A percentile compares a stretch with the other conserved stretches of the same genome.
phyloP scores from a whole-genome alignment of 768 basidiomycete genomes.

The Lepiota venenata region DNA sequence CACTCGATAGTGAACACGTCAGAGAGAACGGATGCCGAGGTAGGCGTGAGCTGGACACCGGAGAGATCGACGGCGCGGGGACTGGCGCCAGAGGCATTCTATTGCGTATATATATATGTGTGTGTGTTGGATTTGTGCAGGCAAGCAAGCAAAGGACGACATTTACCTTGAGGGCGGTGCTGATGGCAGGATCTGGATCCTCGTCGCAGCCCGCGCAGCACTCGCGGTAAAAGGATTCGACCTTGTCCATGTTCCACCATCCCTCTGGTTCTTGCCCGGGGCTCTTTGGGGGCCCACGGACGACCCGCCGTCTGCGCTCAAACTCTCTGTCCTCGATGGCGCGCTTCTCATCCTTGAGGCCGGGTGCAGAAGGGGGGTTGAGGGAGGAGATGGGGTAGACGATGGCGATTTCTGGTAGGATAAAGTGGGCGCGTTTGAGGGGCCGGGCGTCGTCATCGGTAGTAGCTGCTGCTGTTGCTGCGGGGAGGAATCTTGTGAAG shows the following conservation, averaged over 20 bases:
- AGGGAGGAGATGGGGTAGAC: slow-evolving; percentile 88
- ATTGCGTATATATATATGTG: slow-evolving; percentile 8
- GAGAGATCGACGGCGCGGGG: slow-evolving; percentile 82
- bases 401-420: slow-evolving; percentile 79
- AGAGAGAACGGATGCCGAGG: slow-evolving; percentile 76
- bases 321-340: slow-evolving; percentile 75
- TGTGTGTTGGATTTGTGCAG: too few relatives aligned
- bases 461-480: slow-evolving; percentile 31
- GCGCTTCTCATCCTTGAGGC: slow-evolving; percentile 76
- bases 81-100: slow-evolving; percentile 50
- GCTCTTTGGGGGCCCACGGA: slow-evolving; percentile 48
- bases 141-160: too few relatives aligned
- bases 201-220: slow-evolving; percentile 81
- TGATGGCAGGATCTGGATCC: slow-evolving; percentile 58
- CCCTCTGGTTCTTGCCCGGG: slow-evolving; percentile 41
- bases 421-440: slow-evolving; percentile 88
- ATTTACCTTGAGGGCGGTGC: slow-evolving; percentile 67
- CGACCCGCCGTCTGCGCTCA: slow-evolving; percentile 62
- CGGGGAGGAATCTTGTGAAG: slow-evolving; percentile 71
- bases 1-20: slow-evolving; percentile 93
- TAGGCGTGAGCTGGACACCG: slow-evolving; percentile 66
- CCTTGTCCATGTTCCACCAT: slow-evolving; percentile 85
- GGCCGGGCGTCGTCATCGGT: slow-evolving; percentile 50
- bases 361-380: slow-evolving; percentile 79
- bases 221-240: slow-evolving; percentile 84